Evolutionary conservation across 345 rosid genomes (phyloP), one percentile per base, ranked within the genome.

Genomic region (Diplotaxis tenuifolia): DNA sequence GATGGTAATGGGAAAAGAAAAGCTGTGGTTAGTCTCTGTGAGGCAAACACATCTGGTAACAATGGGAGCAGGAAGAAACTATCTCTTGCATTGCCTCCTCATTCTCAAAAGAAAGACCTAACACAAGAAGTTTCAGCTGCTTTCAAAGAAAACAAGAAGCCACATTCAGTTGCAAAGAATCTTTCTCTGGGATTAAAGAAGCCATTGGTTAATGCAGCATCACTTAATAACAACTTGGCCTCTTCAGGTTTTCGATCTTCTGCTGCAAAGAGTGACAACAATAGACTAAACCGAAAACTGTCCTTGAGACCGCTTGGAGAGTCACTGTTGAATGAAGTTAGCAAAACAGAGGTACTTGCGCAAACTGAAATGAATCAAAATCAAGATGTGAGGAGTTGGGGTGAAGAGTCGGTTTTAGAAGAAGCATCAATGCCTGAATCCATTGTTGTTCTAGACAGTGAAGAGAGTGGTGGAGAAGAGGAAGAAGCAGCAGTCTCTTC

Each of bases 381-480:
- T 42, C 70, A 50, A 9, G 64, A 55, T 28, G 32, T 16, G 12
- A 78, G 54, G 73, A 25, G 6, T 60, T 21, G 25, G 70, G 36
- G 3, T 3, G 28, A 53, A 62, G 82, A 62, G 29, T 60, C 66
- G 7, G 79, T 25, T 3, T 4, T 7, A 19, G 87, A 72, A 71
- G 87, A 77, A 71, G 36, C 79, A 62, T 74, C 73, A 14, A 10
- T 77, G 62, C 32, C 78, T 54, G 96, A 87, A 45, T 55, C 81
- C 11, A 68, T 83, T 58, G 82, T 92, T 9, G 93, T 90, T 66
- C 73, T 79, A 56, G 96, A 92, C 73, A 88, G 96, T 47, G 96
- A 92, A 75, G 96, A 89, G 4, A 88, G 94, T 23, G 96, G 84
- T 66, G 87, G 84, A 15, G 93, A 89, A 73, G 80, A 18, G 18